Conservation (phyloP, 768 basidiomycete species). For the Lactarius deliciosus region DNA sequence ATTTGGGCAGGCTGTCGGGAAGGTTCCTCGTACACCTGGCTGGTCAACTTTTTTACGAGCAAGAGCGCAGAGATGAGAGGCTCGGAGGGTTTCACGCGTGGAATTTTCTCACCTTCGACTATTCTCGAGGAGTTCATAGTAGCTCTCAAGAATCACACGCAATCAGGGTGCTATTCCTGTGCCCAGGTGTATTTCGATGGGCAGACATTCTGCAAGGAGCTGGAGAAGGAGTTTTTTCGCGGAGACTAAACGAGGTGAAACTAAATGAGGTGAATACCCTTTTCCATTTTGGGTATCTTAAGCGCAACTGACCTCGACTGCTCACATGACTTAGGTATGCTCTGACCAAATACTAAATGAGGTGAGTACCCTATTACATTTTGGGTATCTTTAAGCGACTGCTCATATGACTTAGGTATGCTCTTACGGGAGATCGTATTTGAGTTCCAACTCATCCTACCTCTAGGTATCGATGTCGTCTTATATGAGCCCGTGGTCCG, state of each 20-base stretch:
- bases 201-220: background rate
- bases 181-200: background rate
- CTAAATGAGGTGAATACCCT: background rate
- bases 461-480: background rate
- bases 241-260: slow-evolving; percentile 2
- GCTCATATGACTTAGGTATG: background rate
- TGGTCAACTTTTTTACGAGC: background rate
- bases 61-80: background rate
- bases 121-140: background rate
- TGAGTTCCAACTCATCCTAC: background rate
- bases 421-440: background rate
- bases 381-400: background rate
- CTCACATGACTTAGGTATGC: no score
- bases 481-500: background rate
- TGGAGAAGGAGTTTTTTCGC: slow-evolving; percentile 8
- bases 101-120: background rate
- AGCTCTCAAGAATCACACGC: slow-evolving; percentile 8
- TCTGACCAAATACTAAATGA: no score
- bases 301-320: background rate
- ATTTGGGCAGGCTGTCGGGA: background rate
- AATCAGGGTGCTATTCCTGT: background rate
- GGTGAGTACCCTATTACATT: background rate
- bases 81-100: background rate
- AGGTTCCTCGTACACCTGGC: background rate
- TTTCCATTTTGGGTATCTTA: background rate